Percentiles rank a stretch among this genome's conserved stretches.
phyloP scores from a whole-genome alignment of 352 stramenopile species.

The Thalassiosira ordinaria region DNA sequence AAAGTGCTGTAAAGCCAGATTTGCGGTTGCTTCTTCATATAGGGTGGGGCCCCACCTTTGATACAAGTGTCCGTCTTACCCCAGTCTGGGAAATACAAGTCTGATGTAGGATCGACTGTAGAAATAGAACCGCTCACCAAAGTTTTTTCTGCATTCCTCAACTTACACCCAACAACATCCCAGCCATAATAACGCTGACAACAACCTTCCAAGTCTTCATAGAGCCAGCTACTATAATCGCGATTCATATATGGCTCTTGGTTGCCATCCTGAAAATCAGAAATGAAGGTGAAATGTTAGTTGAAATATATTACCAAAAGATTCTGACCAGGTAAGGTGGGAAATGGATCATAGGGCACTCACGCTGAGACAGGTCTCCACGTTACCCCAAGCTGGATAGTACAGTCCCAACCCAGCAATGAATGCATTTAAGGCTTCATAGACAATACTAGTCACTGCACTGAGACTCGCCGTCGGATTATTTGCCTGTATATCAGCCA shows the following conservation, averaged over 20 bases:
- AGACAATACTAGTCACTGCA: constrained; percentile 22
- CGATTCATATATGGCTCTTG: constrained; percentile 48
- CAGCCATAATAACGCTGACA: constrained; percentile 38
- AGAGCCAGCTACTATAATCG: constrained; percentile 22
- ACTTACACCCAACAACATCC: constrained; percentile 22
- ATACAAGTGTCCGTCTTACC: constrained; percentile 29
- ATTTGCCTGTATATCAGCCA: constrained; percentile 23
- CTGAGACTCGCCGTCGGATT: constrained; percentile 17
- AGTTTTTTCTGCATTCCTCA: constrained; percentile 22
- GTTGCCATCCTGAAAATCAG: background rate
- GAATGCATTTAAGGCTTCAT: constrained; percentile 33
- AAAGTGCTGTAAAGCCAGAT: constrained; percentile 42
- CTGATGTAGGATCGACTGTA: constrained; percentile 10
- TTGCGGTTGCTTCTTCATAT: constrained; percentile 41
- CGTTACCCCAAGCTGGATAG: constrained; percentile 44
- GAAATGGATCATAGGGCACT: too few relatives aligned
- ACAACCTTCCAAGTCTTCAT: constrained; percentile 26
- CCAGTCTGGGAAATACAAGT: constrained; percentile 53
- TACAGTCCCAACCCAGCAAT: constrained; percentile 45
- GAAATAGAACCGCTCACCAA: constrained; percentile 22
- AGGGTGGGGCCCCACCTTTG: constrained; percentile 22
- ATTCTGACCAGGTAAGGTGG: too few relatives aligned
- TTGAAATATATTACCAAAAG: too few relatives aligned
- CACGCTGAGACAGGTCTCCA: constrained; percentile 48
- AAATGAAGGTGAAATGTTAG: constrained; percentile 13